Evolutionary conservation across 371 early-diverging fungal species (phyloP), one percentile per base, ranked within the genome.

Genomic region (Chytridiales sp.): DNA sequence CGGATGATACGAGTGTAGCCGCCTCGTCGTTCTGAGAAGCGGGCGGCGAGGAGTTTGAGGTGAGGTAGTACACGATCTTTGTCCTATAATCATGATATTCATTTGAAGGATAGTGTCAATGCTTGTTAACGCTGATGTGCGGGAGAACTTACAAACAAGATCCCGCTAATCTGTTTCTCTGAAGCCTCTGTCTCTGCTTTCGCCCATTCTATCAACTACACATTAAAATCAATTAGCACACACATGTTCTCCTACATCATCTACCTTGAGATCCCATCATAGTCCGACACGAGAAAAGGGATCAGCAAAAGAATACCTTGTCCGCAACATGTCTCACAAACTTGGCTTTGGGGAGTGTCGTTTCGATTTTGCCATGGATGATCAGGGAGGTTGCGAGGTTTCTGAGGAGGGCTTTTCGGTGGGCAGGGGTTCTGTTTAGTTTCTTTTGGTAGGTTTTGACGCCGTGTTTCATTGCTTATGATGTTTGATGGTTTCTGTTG

Each of bases 321-420:
- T 97, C 95, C 24, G 89, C 94, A 49, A 87, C 72, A 40, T 88
- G 85, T 72, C 89, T 80, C 41, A 96, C 73, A 69, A 91, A 91
- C 73, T 92, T 94, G 27, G 97, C 98, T 70, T 95, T 94, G 13
- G 97, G 87, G 30, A 93, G 72, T 0, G 98, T 98, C 3, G 97
- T 98, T 69, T 89, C 86, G 54, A 98, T 91, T 50, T 92, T 84
- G 57, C 92, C 97, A 70, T 93, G 81, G 64, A 88, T 78, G 60
- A 98, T 85, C 34, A 97, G 83, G 31, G 91, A 87, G 47, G 94
- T 87, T 30, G 86, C 86, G 71, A 94, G 74, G 75, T 93, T 96
- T 55, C 91, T 78, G 32, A 94, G 75, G 76, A 94, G 82, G 29
- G 88, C 84, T 65, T 83, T 82, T 56, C 96, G 85, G 72, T 94